Evolutionary conservation across 441 rosid genomes (phyloP).

Genomic region (Erodium chrysanthum): DNA sequence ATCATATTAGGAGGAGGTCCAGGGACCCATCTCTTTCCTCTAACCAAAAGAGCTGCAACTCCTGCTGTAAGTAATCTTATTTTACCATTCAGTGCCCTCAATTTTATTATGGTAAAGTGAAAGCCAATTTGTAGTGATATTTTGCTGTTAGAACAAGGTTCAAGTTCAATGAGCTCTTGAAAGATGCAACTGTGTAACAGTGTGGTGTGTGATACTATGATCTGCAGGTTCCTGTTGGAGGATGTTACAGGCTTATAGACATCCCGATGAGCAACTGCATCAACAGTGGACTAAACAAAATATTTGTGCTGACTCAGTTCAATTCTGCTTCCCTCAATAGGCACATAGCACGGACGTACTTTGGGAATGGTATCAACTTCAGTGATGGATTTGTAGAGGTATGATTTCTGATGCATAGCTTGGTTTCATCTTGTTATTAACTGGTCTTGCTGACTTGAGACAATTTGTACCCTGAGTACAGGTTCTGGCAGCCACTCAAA

Average conservation of each 20-base stretch:
- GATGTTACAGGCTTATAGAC: constrained; percentile 81
- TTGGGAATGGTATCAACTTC: constrained; percentile 73
- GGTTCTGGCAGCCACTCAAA: constrained; percentile 96
- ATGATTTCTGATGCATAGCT: constrained; percentile 8
- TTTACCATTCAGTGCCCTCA: background rate
- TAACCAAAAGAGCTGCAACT: constrained; percentile 72
- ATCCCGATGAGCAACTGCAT: constrained; percentile 95
- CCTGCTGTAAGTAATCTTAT: constrained; percentile 63
- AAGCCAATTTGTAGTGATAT: background rate
- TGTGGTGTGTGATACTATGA: background rate
- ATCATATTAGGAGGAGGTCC: constrained; percentile 91
- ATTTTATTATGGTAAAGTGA: background rate
- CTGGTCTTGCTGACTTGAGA: background rate
- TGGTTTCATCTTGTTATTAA: background rate
- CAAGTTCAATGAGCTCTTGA: background rate
- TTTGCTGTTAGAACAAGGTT: background rate
- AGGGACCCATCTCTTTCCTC: constrained; percentile 81
- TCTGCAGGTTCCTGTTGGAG: constrained; percentile 83
- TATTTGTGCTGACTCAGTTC: constrained; percentile 78
- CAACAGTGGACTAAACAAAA: constrained; percentile 87
- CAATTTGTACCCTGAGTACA: constrained; percentile 17
- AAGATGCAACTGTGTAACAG: background rate
- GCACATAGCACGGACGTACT: constrained; percentile 78
- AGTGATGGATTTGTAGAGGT: constrained; percentile 98
- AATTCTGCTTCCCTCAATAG: constrained; percentile 89